Evolutionary conservation across 768 basidiomycete genomes (phyloP), one percentile per base, ranked within the genome.

Genomic region (Pleurotus sapidus): DNA sequence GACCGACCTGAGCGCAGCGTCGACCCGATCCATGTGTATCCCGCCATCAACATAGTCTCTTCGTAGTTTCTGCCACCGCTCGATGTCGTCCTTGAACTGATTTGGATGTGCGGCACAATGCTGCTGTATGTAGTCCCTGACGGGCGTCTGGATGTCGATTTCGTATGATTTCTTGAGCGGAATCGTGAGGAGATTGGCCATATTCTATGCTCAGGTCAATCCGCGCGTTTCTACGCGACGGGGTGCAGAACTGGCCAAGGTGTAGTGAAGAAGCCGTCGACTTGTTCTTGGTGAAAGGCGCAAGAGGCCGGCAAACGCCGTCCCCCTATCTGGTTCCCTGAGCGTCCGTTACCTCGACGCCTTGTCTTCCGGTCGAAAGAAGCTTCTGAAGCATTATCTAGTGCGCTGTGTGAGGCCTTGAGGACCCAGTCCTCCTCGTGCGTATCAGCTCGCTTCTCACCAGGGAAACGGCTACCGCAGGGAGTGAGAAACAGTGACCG

Each of bases 31-130:
- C 49, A 84, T 77, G 61, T 87, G 84, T 15, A 84, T 78, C 3
- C 72, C 63, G 15, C 74, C 77, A 53, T 77, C 77, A 3, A 82
- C 70, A 12, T 68, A 77, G 49, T 84, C 81, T 57, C 80, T 83
- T 40, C 94, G 78, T 50, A 95, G 72, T 2, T 71, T 65, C 50
- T 87, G 84, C 84, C 95, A 93, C 38, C 70, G 69, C 4, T 77
- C 79, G 49, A 95, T 84, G 68, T 97, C 95, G 65, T 78, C 77
- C 66, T 77, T 86, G 75, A 93, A 95, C 23, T 87, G 86, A 63
- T 95, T 93, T 2, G 94, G 93, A 64, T 95, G 91, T 34, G 84
- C 82, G 24, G 87, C 86, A 1, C 79, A 77, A 67, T 88, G 82
- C 39, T 81, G 63, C n/a, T 77, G 75, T 27, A 96, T 86, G 69